Conservation (phyloP, 768 basidiomycete genomes). For the Hirschioporus abietinus region DNA sequence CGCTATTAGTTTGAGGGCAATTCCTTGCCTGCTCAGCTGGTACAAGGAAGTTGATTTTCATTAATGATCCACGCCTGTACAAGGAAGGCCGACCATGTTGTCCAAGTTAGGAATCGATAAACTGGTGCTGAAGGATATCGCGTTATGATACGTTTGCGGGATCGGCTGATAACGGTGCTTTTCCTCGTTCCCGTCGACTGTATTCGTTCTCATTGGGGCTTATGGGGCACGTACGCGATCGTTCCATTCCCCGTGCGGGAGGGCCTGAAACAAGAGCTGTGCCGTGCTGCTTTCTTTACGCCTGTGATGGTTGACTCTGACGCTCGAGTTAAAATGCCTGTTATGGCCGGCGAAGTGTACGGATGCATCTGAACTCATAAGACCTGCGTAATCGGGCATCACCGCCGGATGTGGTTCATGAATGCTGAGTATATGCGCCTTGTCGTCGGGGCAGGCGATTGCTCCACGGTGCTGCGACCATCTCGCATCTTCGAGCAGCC, state of each 20-base stretch:
- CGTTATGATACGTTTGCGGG: not conserved
- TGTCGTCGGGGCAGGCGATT: not conserved
- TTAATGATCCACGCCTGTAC: not conserved
- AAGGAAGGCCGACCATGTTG: not conserved
- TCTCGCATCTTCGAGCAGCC: not conserved
- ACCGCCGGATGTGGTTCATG: not conserved
- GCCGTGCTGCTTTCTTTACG: not conserved
- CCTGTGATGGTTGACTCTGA: not conserved
- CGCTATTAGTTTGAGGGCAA: not conserved
- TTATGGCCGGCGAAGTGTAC: not conserved
- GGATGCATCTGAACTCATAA: not conserved
- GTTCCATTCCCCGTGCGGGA: not conserved
- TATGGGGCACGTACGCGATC: too few species aligned
- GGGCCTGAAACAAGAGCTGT: not conserved
- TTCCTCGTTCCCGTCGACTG: not conserved
- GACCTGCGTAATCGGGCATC: not conserved
- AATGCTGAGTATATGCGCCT: not conserved
- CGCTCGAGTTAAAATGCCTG: not conserved
- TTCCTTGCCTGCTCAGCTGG: not conserved
- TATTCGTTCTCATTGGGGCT: not conserved
- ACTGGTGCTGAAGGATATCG: too few species aligned
- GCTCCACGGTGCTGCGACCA: not conserved
- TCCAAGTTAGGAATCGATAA: not conserved
- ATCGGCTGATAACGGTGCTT: not conserved
- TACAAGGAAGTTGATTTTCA: not conserved